Percentiles rank a stretch among this genome's conserved stretches.
phyloP scores from a whole-genome alignment of 257 asterid genomes.

The Solanum boliviense region DNA sequence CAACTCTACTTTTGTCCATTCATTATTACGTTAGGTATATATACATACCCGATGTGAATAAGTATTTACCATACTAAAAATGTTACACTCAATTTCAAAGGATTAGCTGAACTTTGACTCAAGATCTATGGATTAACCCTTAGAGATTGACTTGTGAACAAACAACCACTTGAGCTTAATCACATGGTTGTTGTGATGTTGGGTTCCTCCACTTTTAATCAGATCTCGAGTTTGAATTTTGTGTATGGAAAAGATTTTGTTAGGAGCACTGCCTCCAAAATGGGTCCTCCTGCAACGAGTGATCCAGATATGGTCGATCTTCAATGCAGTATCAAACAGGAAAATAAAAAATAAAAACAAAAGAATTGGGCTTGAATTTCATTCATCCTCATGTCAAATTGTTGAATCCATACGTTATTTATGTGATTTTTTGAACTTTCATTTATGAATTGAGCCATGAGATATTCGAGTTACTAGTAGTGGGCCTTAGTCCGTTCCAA shows the following conservation, averaged over 20 bases:
- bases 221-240: background rate
- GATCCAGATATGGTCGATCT: no score
- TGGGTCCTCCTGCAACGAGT: background rate
- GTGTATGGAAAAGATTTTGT: no score
- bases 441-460: background rate
- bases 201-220: background rate
- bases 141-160: background rate
- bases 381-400: background rate
- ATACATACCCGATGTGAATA: fast-evolving
- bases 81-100: background rate
- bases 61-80: background rate
- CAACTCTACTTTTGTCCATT: background rate
- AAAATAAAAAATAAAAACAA: no score
- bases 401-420: background rate
- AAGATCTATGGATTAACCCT: background rate
- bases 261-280: background rate
- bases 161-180: background rate
- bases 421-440: background rate
- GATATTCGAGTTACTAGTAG: background rate
- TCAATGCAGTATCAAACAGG: background rate
- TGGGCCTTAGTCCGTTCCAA: background rate
- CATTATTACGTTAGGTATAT: background rate
- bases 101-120: background rate
- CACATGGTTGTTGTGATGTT: background rate
- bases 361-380: background rate